These are phyloP conservation scores for Fusarium floridanum DNA, from an alignment of 2,329 filamentous ascomycete species.

Conservation along the genomic window DNA sequence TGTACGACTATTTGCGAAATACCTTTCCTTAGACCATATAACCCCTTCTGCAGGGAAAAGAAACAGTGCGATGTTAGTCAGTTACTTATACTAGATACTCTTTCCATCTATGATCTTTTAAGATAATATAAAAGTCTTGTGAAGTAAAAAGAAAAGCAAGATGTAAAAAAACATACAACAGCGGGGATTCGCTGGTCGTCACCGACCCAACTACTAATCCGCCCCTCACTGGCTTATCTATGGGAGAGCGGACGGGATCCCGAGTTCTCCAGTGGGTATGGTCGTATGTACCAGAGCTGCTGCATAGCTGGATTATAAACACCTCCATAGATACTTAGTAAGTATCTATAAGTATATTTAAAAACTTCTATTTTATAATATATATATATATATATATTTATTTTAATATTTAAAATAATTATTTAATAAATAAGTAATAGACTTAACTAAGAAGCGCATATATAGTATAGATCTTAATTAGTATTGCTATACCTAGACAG, in stretches of 20 bases:
- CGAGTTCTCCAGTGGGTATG: background rate
- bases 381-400: too few species aligned
- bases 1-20: background rate
- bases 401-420: background rate
- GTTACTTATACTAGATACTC: background rate
- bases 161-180: background rate
- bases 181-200: background rate
- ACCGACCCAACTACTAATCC: background rate
- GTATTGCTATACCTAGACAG: background rate
- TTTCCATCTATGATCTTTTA: background rate
- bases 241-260: background rate
- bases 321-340: background rate
- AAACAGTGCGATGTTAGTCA: background rate
- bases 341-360: background rate
- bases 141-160: background rate
- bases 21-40: background rate
- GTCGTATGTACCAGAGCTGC: background rate
- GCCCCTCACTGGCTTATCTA: background rate
- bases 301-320: background rate
- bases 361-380: too few species aligned
- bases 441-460: background rate
- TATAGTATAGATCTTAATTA: background rate
- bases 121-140: too few species aligned
- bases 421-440: background rate
- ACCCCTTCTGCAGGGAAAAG: background rate